Base-by-base conservation (phyloP, 148 eudicot genomes). In the Persicaria tinctoria region DNA sequence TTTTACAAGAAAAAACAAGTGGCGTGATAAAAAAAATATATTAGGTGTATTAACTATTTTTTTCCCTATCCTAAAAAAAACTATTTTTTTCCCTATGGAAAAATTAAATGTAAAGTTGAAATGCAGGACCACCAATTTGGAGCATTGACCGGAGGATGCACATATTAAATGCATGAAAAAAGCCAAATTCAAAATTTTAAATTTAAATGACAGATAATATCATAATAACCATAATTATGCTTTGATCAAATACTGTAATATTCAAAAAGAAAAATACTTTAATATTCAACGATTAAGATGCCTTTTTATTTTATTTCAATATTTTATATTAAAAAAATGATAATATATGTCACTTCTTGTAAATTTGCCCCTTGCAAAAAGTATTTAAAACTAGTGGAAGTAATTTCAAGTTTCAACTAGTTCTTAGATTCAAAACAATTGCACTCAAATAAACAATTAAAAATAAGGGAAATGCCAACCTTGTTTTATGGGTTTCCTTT, bases 211-310 rank as follows among this genome's bases (percentile, higher is more conserved):
- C 68, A 63, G 46, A 32, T 44, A 63, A 63, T 63, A 63, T 27
- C 46, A 32, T 44, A 63, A 63, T 63, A 63, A 63, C 46, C 45
- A 32, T 63, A 63, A 63, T 27, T 63, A 12, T 63, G 68, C 68
- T 60, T 60, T 60, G 44, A 60, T 60, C 68, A 18, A 57, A 44
- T 23, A 23, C 27, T 23, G 27, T 23, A 23, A 23, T 23, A 63
- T 3, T 27, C 0, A 12, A 55, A 55, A 14, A 55, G n/a, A 55
- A 63, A 63, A 27, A 27, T 63, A 23, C 27, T 23, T 23, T 23
- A 63, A 63, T 63, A 63, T 1, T 32, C 41, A 32, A 16, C 16
- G 44, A 63, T 32, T 50, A 10, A 63, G 68, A 63, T 63, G 68
- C 68, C 6, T 11, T 63, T 13, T 63, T 63, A 27, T 63, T 23